Evolutionary conservation across 2,329 filamentous ascomycete species (phyloP).

Genomic region (Claviceps spartinae): DNA sequence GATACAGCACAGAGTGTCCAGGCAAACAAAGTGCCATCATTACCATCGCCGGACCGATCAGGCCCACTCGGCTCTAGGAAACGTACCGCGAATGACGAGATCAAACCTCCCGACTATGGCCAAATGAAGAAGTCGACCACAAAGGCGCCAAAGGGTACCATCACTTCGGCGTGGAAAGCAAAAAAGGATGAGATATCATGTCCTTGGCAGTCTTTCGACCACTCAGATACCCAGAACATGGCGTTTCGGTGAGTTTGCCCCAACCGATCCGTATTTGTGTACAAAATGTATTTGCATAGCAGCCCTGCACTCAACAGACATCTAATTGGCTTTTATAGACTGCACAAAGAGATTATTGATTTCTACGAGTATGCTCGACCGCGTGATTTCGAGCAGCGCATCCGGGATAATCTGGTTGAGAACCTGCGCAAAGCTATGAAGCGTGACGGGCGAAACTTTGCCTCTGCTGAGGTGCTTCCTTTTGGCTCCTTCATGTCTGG

Average conservation of each 20-base stretch:
- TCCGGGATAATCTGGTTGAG: constrained; percentile 59
- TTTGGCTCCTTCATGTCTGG: constrained; percentile 95
- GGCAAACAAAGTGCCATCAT: constrained; percentile 3
- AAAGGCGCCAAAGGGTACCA: constrained; percentile 33
- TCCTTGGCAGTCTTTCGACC: constrained; percentile 51
- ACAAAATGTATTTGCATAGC: no score
- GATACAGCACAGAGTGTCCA: constrained; percentile 8
- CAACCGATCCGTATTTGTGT: no score
- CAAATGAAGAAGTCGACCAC: constrained; percentile 37
- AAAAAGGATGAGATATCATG: constrained; percentile 27
- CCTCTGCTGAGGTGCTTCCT: constrained; percentile 49
- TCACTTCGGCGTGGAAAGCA: constrained; percentile 40
- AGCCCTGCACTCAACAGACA: background rate
- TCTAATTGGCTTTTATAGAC: constrained; percentile 27
- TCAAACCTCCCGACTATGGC: constrained; percentile 43
- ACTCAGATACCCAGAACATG: constrained; percentile 38
- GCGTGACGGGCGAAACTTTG: constrained; percentile 32
- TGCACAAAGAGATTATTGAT: constrained; percentile 82
- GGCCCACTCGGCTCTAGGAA: constrained; percentile 53
- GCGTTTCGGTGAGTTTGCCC: constrained; percentile 39
- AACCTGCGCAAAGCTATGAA: constrained; percentile 51
- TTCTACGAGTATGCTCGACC: constrained; percentile 81
- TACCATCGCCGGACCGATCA: constrained; percentile 17
- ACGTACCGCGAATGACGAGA: constrained; percentile 56
- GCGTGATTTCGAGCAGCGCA: constrained; percentile 57